phyloP scores from a whole-genome alignment of 805 yeast genomes.

The Tetrapisispora taiwanensis region DNA sequence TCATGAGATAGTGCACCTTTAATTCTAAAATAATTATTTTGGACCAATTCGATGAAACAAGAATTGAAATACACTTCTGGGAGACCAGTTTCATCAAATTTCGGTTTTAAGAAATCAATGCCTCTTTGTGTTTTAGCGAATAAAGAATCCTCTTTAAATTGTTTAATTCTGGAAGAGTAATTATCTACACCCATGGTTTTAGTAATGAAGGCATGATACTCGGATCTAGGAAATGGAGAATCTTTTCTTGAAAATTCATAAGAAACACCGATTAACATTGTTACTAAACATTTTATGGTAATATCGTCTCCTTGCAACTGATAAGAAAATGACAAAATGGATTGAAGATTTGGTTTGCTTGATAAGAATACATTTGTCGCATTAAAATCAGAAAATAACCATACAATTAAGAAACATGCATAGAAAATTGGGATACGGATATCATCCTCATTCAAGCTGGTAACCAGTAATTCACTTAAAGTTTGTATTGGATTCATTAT shows the following conservation, averaged over 20 bases:
- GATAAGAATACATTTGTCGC: constrained; percentile 69
- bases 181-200: constrained; percentile 75
- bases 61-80: constrained; percentile 72
- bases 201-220: constrained; percentile 50
- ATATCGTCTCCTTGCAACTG: constrained; percentile 41
- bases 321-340: constrained; percentile 57
- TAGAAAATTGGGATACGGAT: constrained; percentile 73
- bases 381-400: constrained; percentile 68
- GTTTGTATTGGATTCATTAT: constrained; percentile 64
- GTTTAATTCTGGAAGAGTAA: constrained; percentile 60
- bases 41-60: constrained; percentile 52
- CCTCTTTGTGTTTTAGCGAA: constrained; percentile 48
- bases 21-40: constrained; percentile 60
- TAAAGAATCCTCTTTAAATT: constrained; percentile 50
- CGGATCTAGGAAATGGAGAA: constrained; percentile 47
- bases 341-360: constrained; percentile 55
- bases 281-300: constrained; percentile 62
- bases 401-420: constrained; percentile 56
- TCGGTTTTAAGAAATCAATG: constrained; percentile 38
- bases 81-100: constrained; percentile 71
- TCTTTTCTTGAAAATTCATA: constrained; percentile 69
- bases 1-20: constrained; percentile 61
- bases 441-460: constrained; percentile 53
- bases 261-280: constrained; percentile 60
- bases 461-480: constrained; percentile 59